phyloP scores from a whole-genome alignment of 2,329 filamentous ascomycete species.

The Aspergillus sp. region DNA sequence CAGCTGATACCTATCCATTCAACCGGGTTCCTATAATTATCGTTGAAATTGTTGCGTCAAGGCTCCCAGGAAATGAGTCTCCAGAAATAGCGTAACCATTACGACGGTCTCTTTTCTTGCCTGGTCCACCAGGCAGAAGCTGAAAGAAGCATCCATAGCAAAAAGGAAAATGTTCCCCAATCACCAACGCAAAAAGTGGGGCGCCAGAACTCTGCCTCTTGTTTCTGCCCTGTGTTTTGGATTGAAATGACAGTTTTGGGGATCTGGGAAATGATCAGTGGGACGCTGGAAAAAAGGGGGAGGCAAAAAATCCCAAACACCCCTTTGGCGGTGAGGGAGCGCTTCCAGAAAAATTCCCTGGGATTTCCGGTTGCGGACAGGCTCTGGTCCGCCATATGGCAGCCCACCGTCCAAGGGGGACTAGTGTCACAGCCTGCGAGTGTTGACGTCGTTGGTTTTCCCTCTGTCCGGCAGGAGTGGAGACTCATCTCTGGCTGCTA shows the following conservation, averaged over 20 bases:
- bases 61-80: background rate
- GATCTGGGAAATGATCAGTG: constrained; percentile 16
- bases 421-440: constrained; percentile 23
- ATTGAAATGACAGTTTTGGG: background rate
- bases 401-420: constrained; percentile 16
- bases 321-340: constrained; percentile 18
- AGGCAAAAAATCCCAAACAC: constrained; percentile 13
- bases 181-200: constrained; percentile 5
- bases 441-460: constrained; percentile 27
- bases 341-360: constrained; percentile 33
- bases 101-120: background rate
- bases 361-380: constrained; percentile 28
- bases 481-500: constrained; percentile 25
- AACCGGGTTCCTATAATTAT: background rate
- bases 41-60: background rate
- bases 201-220: background rate
- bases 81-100: background rate
- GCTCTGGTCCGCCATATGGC: constrained; percentile 17
- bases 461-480: constrained; percentile 25
- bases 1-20: constrained; percentile 11
- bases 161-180: background rate
- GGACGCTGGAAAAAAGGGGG: constrained; percentile 24
- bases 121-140: constrained; percentile 5
- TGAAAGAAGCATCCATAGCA: constrained; percentile 1
- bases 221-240: constrained; percentile 11